Evolutionary conservation across 192 early-diverging fungal genomes (phyloP).

Genomic region (Linnemannia exigua): DNA sequence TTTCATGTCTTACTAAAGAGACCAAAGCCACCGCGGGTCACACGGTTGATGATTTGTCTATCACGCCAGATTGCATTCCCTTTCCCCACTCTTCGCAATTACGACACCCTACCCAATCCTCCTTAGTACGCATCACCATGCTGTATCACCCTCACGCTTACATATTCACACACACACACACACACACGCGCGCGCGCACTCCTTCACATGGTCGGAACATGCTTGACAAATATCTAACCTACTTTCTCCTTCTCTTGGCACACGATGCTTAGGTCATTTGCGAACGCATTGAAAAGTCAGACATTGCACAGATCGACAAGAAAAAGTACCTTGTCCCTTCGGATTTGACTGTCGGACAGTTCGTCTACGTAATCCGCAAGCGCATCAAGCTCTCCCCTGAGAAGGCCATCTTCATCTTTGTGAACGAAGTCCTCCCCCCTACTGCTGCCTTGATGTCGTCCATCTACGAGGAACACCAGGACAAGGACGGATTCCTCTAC

Average conservation of each 20-base stretch:
- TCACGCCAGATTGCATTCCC: neutral
- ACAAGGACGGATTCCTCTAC: conserved; percentile 98
- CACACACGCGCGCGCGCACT: neutral
- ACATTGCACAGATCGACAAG: conserved; percentile 98
- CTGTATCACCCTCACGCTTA: too few relatives aligned
- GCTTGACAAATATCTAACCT: neutral
- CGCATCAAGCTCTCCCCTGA: conserved; percentile 97
- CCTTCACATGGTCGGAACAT: neutral
- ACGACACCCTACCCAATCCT: neutral
- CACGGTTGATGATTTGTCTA: neutral
- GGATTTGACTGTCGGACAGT: conserved; percentile 97
- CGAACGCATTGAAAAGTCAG: conserved; percentile 98
- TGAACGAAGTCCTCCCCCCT: conserved; percentile 96
- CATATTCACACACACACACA: neutral
- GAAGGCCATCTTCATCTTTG: conserved; percentile 99
- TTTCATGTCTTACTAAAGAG: neutral
- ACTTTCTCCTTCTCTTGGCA: neutral
- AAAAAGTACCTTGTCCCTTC: conserved; percentile 99
- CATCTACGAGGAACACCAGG: conserved; percentile 98
- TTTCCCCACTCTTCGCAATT: neutral
- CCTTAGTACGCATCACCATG: too few relatives aligned
- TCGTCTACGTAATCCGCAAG: conserved; percentile 97
- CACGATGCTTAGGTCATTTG: conserved; percentile 72
- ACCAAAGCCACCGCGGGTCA: conserved; percentile 1
- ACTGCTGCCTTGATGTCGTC: conserved; percentile 92